Evolutionary conservation across 1,284 basidiomycete species (phyloP), one percentile per base, ranked within the genome.

Genomic region (Ustilago hordei): DNA sequence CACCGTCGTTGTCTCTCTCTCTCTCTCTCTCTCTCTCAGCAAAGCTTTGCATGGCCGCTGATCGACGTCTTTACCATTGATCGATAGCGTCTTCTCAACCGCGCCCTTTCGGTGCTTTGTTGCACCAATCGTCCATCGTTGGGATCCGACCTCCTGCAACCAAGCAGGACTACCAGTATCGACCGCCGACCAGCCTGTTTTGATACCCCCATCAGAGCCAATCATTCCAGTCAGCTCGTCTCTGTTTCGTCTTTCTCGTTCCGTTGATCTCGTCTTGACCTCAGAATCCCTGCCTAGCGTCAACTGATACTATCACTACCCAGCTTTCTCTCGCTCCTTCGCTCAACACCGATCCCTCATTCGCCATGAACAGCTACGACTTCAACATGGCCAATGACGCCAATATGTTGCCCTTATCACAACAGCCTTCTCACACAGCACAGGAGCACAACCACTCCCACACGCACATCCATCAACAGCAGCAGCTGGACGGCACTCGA

Each of bases 401-500:
- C 66, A 53, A 48, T 19, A 57, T 57, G 50, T 34, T 58, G 41
- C 54, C 68, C n/a, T 28, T 43, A 17, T 38, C 48, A 11, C 68
- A 70, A 58, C 68, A 60, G 47, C 47, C 48, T 2, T 45, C 62
- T 35, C 52, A 50, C 31, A 39, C 45, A n/a, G 11, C 31, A 12
- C 55, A 48, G 6, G 31, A 55, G 9, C 54, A 45, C 9, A 48
- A 35, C 15, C 55, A 53, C 31, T 31, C 48, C 15, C 48, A 50
- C 48, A 31, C 31, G 8, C 48, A 50, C 15, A 4, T 13, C 12
- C 48, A 50, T 11, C 8, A 23, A 52, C 66, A 68, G 12, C 56
- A 54, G 8, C 71, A 69, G 34, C 41, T 58, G 4, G 73, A 67
- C 17, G 62, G 23, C 15, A 53, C 61, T n/a, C 73, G 79, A 17